phyloP scores from a whole-genome alignment of 768 basidiomycete species.

The Pisolithus marmoratus region DNA sequence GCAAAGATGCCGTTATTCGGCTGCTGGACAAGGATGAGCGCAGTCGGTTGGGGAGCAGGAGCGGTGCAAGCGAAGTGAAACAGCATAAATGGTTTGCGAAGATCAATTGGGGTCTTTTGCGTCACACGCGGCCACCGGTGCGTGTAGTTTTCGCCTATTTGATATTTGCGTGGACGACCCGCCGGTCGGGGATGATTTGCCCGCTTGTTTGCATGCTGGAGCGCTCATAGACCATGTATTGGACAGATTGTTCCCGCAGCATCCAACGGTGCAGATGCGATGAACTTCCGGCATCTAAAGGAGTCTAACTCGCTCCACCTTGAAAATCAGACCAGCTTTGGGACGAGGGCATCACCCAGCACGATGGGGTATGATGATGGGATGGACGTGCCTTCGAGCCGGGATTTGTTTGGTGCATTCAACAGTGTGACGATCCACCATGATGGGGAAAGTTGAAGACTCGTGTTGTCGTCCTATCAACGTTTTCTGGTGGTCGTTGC shows the following conservation, averaged over 20 bases:
- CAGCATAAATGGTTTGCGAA: constrained; percentile 97
- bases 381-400: constrained; percentile 38
- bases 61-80: constrained; percentile 97
- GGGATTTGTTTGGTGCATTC: constrained; percentile 82
- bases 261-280: constrained; percentile 75
- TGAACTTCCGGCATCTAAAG: constrained; percentile 86
- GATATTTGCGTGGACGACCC: not conserved
- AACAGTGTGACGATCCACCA: constrained; percentile 86
- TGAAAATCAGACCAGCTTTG: constrained; percentile 53
- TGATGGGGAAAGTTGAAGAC: constrained; percentile 55
- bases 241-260: constrained; percentile 70
- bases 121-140: constrained; percentile 91
- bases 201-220: constrained; percentile 18
- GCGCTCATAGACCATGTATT: constrained; percentile 19
- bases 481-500: not conserved
- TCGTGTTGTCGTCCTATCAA: not conserved
- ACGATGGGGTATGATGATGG: constrained; percentile 41
- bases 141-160: constrained; percentile 23
- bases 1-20: constrained; percentile 83
- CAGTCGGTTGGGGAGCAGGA: constrained; percentile 82
- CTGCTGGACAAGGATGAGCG: constrained; percentile 90
- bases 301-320: constrained; percentile 91
- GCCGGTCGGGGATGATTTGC: constrained; percentile 2
- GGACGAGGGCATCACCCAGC: constrained; percentile 31
- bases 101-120: constrained; percentile 93